Percentiles rank a stretch among this genome's conserved stretches.
These are phyloP conservation scores for Narthecium ossifragum DNA, from an alignment of 106 monocot genomes.

Conservation along the genomic window DNA sequence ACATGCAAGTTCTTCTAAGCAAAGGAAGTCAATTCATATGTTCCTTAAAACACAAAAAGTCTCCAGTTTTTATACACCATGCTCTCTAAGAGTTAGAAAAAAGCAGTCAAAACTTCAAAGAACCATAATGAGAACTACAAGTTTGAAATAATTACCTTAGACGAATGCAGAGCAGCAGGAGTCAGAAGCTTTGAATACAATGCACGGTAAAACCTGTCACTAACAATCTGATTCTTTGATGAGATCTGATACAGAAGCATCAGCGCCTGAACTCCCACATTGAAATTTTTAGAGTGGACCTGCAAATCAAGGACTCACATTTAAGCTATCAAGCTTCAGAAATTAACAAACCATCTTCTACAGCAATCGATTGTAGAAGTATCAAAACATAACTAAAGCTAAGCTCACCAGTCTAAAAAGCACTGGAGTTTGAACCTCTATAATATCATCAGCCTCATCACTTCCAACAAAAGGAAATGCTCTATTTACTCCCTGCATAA, in stretches of 20 bases:
- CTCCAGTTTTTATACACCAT: too few species aligned
- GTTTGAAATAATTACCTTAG: constrained; percentile 57
- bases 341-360: too few species aligned
- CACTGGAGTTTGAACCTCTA: constrained; percentile 83
- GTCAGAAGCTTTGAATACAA: constrained; percentile 80
- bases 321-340: not conserved
- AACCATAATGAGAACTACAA: not conserved
- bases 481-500: constrained; percentile 82
- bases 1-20: too few species aligned
- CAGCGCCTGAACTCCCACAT: constrained; percentile 88
- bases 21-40: too few species aligned
- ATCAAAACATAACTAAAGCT: not conserved
- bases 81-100: too few species aligned
- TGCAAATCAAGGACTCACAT: constrained; percentile 23
- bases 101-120: too few species aligned
- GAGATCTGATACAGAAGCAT: constrained; percentile 90
- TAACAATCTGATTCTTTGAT: constrained; percentile 80
- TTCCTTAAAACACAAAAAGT: too few species aligned
- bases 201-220: constrained; percentile 94
- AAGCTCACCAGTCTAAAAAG: constrained; percentile 82
- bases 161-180: constrained; percentile 67
- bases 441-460: constrained; percentile 89
- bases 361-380: not conserved
- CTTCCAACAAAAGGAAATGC: constrained; percentile 95
- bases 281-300: constrained; percentile 94